Base-by-base conservation (phyloP, 1,284 basidiomycete genomes). In the Tilletia setariae region DNA sequence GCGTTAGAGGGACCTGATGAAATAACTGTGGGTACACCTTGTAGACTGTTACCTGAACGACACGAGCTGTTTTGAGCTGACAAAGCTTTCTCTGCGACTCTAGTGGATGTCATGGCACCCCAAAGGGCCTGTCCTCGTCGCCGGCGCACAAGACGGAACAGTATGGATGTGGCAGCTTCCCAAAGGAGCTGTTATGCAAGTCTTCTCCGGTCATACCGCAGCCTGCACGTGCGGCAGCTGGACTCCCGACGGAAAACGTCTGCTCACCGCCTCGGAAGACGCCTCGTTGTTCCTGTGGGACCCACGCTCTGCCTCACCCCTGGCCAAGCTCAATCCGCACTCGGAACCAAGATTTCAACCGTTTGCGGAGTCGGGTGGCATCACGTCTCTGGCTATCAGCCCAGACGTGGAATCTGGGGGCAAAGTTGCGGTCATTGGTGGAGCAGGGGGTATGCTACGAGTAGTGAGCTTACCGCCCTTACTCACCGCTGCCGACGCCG, bases 91-190 rank as follows among this genome's bases (percentile, higher is more conserved):
- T 4, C 7, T 23, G 4, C 51, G 19, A 32, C 25, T 21, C 23
- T 72, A 95, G 92, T 97, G 93, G 89, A 82, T 98, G 64, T 86
- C 89, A 84, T 99, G 95, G 95, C 96, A 99, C 85, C 95, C 96
- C 0, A 94, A 90, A 82, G 96, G 94, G 16, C 85, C 86, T 62
- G 91, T 97, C 2, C 86, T 98, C 0, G 87, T 95, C 2, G 94
- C 92, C 0, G 95, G 95, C 44, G 91, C 92, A 21, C 92, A 95
- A 74, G 95, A 98, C 83, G 88, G 91, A 2, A 96, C 91, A 2
- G 89, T 95, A n/a, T 98, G 95, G 95, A 86, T 98, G 78, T 99
- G 94, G 94, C 92, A 96, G 85, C 84, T 98, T 56, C 95, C 95
- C 2, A 91, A 90, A 2, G 95, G 94, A 62, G 91, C 89, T 76